These are phyloP conservation scores for Erodium moschatum DNA, from an alignment of 441 rosid genomes.

Conservation along the genomic window DNA sequence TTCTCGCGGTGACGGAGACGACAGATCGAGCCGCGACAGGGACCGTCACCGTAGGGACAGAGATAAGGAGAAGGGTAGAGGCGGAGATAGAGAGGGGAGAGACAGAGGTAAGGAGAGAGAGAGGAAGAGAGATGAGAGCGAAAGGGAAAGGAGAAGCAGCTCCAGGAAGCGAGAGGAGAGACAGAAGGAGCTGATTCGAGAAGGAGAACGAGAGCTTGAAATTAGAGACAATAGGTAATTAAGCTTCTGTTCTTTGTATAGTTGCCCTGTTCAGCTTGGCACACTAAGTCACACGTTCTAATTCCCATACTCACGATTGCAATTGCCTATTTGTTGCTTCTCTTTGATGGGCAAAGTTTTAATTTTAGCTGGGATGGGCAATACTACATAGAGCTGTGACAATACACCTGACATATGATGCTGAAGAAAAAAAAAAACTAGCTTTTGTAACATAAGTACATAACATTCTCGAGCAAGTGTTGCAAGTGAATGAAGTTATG, in stretches of 20 bases:
- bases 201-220: constrained; percentile 26
- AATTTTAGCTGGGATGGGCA: no score
- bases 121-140: constrained; percentile 31
- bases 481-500: not conserved
- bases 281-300: no score
- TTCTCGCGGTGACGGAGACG: constrained; percentile 37
- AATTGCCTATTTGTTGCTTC: no score
- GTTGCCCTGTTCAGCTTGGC: not conserved
- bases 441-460: not conserved
- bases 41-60: constrained; percentile 14
- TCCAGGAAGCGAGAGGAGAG: constrained; percentile 43
- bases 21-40: constrained; percentile 43
- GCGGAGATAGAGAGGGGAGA: constrained; percentile 14
- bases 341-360: no score
- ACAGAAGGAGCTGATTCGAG: constrained; percentile 21
- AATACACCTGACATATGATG: not conserved
- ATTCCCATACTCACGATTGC: no score
- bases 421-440: not conserved
- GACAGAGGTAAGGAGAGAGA: constrained; percentile 30
- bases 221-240: constrained; percentile 56
- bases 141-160: constrained; percentile 47
- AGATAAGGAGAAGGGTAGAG: constrained; percentile 19
- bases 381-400: no score
- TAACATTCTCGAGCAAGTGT: not conserved
- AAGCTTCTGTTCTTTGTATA: not conserved